Percentiles rank a stretch among this genome's conserved stretches.
Conservation (phyloP, 1,139 yeast genomes). For the Casaregolazyma suthepensis region DNA sequence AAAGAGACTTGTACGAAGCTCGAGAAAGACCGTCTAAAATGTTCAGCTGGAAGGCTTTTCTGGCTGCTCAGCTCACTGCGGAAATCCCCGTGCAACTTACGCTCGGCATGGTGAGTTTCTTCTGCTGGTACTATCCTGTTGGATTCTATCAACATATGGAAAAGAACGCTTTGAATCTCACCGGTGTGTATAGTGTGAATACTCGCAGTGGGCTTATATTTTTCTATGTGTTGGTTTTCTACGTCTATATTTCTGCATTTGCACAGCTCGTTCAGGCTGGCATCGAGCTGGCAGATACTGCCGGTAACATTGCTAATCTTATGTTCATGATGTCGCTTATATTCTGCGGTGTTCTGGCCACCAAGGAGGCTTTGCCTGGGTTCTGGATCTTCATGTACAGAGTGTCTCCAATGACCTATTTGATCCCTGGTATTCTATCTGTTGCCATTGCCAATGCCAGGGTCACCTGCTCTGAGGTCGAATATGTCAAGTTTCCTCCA, state of each 20-base stretch:
- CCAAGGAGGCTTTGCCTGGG: constrained; percentile 53
- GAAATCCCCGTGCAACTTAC: constrained; percentile 73
- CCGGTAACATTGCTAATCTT: constrained; percentile 61
- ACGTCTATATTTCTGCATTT: constrained; percentile 54
- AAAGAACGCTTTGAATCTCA: constrained; percentile 22
- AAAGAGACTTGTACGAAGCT: constrained; percentile 79
- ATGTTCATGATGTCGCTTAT: constrained; percentile 62
- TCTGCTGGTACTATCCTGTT: constrained; percentile 78
- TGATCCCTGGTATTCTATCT: constrained; percentile 53
- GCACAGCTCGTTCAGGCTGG: constrained; percentile 63
- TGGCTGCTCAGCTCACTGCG: constrained; percentile 58
- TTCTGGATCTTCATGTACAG: constrained; percentile 70
- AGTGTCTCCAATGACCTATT: constrained; percentile 63
- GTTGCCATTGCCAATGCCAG: constrained; percentile 49
- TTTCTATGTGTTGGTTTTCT: constrained; percentile 51
- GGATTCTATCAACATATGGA: constrained; percentile 37
- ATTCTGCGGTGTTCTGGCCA: constrained; percentile 79
- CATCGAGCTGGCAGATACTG: constrained; percentile 61
- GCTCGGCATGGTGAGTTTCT: constrained; percentile 59
- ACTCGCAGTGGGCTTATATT: constrained; percentile 66
- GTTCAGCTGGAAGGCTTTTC: constrained; percentile 55
- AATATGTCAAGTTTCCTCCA: constrained; percentile 49
- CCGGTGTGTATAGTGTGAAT: constrained; percentile 42
- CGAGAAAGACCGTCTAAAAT: constrained; percentile 77
- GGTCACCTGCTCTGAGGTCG: constrained; percentile 49